A percentile compares a stretch with the other conserved stretches of the same genome.
phyloP scores from a whole-genome alignment of 352 stramenopile species.

The Pythium chondricola region DNA sequence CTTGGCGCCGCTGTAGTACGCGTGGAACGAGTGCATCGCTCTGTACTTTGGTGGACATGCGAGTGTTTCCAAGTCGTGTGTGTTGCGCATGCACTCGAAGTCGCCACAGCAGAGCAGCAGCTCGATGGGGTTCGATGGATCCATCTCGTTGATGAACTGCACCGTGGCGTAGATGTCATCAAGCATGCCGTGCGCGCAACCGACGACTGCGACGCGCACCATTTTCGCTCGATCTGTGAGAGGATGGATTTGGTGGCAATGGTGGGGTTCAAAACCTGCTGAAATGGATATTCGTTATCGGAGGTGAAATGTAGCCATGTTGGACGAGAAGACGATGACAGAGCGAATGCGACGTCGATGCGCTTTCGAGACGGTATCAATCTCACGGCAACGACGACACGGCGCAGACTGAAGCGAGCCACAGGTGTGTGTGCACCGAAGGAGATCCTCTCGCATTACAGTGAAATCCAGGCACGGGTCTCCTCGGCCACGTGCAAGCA shows the following conservation, averaged over 20 bases:
- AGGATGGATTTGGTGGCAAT: background rate
- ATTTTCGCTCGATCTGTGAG: too few species aligned
- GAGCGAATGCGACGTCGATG: too few species aligned
- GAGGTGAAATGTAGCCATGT: slow-evolving; percentile 3
- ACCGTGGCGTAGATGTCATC: slow-evolving; percentile 97
- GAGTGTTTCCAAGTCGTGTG: slow-evolving; percentile 91
- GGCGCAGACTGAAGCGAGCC: too few species aligned
- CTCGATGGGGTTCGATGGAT: slow-evolving; percentile 79
- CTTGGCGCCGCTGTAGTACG: slow-evolving; percentile 94
- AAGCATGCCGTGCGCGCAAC: slow-evolving; percentile 97
- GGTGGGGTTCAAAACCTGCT: background rate
- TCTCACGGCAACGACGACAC: too few species aligned
- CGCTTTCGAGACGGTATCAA: too few species aligned
- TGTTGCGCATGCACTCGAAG: slow-evolving; percentile 97
- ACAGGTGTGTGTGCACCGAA: too few species aligned
- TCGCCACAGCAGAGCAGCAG: slow-evolving; percentile 98
- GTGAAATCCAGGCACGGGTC: too few species aligned
- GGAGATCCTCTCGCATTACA: too few species aligned
- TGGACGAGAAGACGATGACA: too few species aligned
- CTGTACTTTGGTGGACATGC: slow-evolving; percentile 96
- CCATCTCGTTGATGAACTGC: slow-evolving; percentile 85
- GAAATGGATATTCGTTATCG: slow-evolving; percentile 3
- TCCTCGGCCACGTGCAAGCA: too few species aligned
- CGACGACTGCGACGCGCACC: slow-evolving; percentile 92
- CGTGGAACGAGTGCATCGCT: slow-evolving; percentile 88